phyloP scores from a whole-genome alignment of 1,284 basidiomycete species.

The Meripilus lineatus region DNA sequence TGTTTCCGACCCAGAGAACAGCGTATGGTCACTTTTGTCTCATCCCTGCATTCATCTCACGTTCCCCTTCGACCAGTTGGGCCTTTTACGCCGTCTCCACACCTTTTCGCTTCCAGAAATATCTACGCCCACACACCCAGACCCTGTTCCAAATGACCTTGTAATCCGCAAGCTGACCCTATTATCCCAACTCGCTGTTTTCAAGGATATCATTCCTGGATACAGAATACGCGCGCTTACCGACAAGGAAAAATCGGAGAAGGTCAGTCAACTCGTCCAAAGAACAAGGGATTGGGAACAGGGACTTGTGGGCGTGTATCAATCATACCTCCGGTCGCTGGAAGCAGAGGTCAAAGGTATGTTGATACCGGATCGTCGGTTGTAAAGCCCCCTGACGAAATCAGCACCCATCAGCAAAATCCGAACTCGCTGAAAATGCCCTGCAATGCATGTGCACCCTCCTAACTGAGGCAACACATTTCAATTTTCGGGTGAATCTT shows the following conservation, averaged over 20 bases:
- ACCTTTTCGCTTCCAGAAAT: slow-evolving; percentile 78
- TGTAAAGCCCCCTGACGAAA: slow-evolving; percentile 14
- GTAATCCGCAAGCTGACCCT: slow-evolving; percentile 86
- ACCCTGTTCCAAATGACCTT: slow-evolving; percentile 73
- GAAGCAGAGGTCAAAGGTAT: slow-evolving; percentile 86
- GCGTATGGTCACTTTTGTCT: slow-evolving; percentile 34
- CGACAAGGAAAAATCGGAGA: slow-evolving; percentile 88
- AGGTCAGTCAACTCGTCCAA: slow-evolving; percentile 91
- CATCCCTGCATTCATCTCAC: slow-evolving; percentile 24
- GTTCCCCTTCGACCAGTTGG: slow-evolving; percentile 48
- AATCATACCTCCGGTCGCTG: slow-evolving; percentile 80
- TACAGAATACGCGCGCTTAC: slow-evolving; percentile 86
- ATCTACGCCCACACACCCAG: slow-evolving; percentile 57
- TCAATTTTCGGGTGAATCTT: slow-evolving; percentile 95
- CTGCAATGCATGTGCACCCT: slow-evolving; percentile 88
- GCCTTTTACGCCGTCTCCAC: slow-evolving; percentile 80
- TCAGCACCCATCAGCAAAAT: slow-evolving; percentile 49
- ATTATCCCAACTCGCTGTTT: slow-evolving; percentile 90
- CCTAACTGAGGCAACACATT: slow-evolving; percentile 82
- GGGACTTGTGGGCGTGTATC: slow-evolving; percentile 88
- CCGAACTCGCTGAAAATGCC: slow-evolving; percentile 66
- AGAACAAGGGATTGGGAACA: slow-evolving; percentile 95
- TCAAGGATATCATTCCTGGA: slow-evolving; percentile 93
- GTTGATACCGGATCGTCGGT: slow-evolving; percentile 17
- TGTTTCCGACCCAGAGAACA: slow-evolving; percentile 80